Percentiles rank a stretch among this genome's conserved stretches.
phyloP scores from a whole-genome alignment of 2,329 filamentous ascomycete genomes.

The Sarocladiaceae sp. region DNA sequence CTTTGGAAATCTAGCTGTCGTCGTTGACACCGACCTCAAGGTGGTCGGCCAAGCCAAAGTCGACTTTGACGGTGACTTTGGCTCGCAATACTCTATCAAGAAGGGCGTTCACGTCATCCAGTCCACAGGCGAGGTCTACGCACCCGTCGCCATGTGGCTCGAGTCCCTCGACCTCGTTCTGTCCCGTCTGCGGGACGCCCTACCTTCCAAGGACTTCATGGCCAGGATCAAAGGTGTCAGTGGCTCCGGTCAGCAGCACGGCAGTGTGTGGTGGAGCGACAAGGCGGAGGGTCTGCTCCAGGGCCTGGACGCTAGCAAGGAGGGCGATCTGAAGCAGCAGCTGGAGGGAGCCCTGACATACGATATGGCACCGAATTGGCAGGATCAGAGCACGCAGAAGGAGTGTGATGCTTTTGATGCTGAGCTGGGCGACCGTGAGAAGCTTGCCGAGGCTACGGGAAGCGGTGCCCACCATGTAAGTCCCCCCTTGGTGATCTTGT shows the following conservation, averaged over 20 bases:
- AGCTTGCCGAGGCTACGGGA: conserved; percentile 73
- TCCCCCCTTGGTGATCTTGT: conserved; percentile 10
- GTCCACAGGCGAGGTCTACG: conserved; percentile 80
- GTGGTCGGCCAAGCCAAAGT: conserved; percentile 82
- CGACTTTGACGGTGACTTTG: conserved; percentile 85
- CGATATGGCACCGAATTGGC: conserved; percentile 91
- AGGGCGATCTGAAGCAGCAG: conserved; percentile 59
- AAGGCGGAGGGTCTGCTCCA: conserved; percentile 60
- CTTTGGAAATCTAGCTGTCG: conserved; percentile 52
- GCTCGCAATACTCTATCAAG: conserved; percentile 64
- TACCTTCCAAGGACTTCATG: conserved; percentile 51
- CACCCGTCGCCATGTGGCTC: conserved; percentile 89
- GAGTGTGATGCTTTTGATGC: conserved; percentile 87
- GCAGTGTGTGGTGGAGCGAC: conserved; percentile 86
- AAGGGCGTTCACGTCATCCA: conserved; percentile 86
- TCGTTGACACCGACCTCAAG: conserved; percentile 75
- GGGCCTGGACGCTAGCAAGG: conserved; percentile 50
- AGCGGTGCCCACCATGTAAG: conserved; percentile 90
- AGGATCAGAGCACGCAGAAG: conserved; percentile 88
- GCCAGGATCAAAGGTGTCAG: conserved; percentile 72
- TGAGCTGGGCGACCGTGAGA: conserved; percentile 57
- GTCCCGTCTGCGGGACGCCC: conserved; percentile 56
- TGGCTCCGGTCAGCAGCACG: conserved; percentile 94
- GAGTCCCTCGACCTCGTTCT: conserved; percentile 87
- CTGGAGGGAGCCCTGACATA: conserved; percentile 70